Percentiles rank a stretch among this genome's conserved stretches.
phyloP scores from a whole-genome alignment of 1,139 yeast genomes.

The Taiozyma sp. region DNA sequence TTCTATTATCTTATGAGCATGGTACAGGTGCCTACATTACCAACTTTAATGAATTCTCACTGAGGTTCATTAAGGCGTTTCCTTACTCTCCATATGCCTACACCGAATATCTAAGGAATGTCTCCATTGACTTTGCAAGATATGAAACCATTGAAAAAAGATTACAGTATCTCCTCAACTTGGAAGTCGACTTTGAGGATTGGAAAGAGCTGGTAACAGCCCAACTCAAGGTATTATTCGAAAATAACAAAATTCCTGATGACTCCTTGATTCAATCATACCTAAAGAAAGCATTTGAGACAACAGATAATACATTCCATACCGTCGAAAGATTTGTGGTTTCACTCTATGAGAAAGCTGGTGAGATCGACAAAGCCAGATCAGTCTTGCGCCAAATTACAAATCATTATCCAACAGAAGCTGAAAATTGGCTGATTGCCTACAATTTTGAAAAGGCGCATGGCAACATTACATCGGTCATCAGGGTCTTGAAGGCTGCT shows the following conservation, averaged over 20 bases:
- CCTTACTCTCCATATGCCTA: slow-evolving; percentile 4
- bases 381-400: slow-evolving; percentile 28
- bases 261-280: slow-evolving; percentile 6
- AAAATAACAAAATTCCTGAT: background rate
- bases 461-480: slow-evolving; percentile 23
- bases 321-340: slow-evolving; percentile 38
- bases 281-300: slow-evolving; percentile 25
- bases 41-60: background rate
- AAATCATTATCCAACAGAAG: slow-evolving; percentile 28
- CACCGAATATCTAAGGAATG: slow-evolving; percentile 5
- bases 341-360: slow-evolving; percentile 27
- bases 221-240: slow-evolving; percentile 1
- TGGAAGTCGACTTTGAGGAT: background rate
- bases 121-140: background rate
- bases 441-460: slow-evolving; percentile 34
- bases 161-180: background rate
- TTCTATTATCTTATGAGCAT: slow-evolving; percentile 2
- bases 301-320: slow-evolving; percentile 35
- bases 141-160: slow-evolving; percentile 1
- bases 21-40: background rate
- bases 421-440: slow-evolving; percentile 46
- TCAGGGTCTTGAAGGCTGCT: slow-evolving; percentile 32
- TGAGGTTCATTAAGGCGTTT: slow-evolving; percentile 2
- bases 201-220: slow-evolving; percentile 7
- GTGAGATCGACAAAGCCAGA: slow-evolving; percentile 28